phyloP scores from a whole-genome alignment of 495 filamentous ascomycete species.

The Aspergillus haitiensis region DNA sequence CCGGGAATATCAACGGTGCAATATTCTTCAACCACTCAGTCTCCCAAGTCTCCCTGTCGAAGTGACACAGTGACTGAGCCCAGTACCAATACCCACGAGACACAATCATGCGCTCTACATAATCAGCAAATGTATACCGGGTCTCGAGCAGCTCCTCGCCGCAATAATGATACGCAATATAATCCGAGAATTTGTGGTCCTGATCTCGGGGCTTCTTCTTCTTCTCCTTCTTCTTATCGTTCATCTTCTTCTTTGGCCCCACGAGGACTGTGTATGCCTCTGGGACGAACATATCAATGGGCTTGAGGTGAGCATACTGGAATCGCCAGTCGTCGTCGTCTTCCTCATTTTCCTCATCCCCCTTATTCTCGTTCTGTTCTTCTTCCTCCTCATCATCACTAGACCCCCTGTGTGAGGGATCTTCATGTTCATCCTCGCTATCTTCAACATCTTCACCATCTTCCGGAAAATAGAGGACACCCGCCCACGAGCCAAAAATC shows the following conservation, averaged over 20 bases:
- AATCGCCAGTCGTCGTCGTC: not conserved
- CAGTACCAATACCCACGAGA: slow-evolving; percentile 5
- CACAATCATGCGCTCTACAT: not conserved
- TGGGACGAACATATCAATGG: not conserved
- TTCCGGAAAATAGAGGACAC: not conserved
- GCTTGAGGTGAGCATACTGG: not conserved
- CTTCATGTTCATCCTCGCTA: not conserved
- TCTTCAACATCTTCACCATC: not conserved
- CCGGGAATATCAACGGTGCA: not conserved
- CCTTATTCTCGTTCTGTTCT: not conserved
- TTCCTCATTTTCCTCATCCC: not conserved
- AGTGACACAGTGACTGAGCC: not conserved
- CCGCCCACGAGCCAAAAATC: not conserved
- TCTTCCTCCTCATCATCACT: not conserved
- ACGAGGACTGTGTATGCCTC: slow-evolving; percentile 6
- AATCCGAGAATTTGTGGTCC: not conserved
- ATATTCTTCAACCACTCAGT: not conserved
- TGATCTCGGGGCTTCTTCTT: not conserved
- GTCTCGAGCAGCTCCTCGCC: not conserved
- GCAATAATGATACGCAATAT: not conserved
- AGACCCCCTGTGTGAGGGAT: too few relatives aligned
- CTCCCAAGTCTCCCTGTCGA: not conserved
- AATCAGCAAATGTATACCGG: not conserved
- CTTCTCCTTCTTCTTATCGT: not conserved
- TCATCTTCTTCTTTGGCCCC: not conserved